Evolutionary conservation across 2,329 filamentous ascomycete species (phyloP).

Genomic region (Microsporum ferrugineum): DNA sequence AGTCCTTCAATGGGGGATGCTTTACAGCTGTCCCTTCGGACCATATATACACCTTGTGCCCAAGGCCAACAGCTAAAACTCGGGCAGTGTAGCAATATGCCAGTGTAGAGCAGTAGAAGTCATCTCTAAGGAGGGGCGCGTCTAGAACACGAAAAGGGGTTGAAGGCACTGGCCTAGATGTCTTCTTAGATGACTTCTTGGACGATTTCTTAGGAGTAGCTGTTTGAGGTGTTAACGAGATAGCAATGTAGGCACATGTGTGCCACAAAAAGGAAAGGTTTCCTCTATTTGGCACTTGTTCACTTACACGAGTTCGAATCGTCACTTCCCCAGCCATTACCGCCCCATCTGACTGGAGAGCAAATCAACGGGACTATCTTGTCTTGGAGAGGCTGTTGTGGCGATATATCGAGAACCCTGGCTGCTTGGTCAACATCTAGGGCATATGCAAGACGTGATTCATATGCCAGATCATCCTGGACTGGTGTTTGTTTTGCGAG

Average conservation of each 20-base stretch:
- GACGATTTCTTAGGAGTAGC: not conserved
- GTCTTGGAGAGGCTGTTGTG: not conserved
- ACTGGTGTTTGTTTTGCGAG: constrained; percentile 40
- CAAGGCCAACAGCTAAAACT: constrained; percentile 73
- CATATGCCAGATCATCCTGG: constrained; percentile 57
- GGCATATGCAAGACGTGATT: constrained; percentile 64
- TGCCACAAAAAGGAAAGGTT: not conserved
- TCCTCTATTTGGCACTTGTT: not conserved
- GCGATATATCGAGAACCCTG: constrained; percentile 50
- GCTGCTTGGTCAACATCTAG: constrained; percentile 63
- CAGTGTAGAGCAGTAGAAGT: constrained; percentile 88
- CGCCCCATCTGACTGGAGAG: constrained; percentile 30
- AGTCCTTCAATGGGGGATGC: constrained; percentile 46
- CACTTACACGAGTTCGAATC: not conserved
- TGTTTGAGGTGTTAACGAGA: not conserved
- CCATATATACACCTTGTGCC: constrained; percentile 75
- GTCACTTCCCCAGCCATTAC: constrained; percentile 23
- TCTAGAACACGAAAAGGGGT: constrained; percentile 81
- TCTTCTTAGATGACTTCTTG: constrained; percentile 12
- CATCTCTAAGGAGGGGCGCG: constrained; percentile 77
- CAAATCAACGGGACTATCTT: constrained; percentile 10
- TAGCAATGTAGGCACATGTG: not conserved
- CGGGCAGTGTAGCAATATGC: constrained; percentile 68
- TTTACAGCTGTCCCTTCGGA: constrained; percentile 61
- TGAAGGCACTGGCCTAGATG: constrained; percentile 46